Evolutionary conservation across 2,329 filamentous ascomycete species (phyloP), one percentile per base, ranked within the genome.

Genomic region (Didymella glomerata): DNA sequence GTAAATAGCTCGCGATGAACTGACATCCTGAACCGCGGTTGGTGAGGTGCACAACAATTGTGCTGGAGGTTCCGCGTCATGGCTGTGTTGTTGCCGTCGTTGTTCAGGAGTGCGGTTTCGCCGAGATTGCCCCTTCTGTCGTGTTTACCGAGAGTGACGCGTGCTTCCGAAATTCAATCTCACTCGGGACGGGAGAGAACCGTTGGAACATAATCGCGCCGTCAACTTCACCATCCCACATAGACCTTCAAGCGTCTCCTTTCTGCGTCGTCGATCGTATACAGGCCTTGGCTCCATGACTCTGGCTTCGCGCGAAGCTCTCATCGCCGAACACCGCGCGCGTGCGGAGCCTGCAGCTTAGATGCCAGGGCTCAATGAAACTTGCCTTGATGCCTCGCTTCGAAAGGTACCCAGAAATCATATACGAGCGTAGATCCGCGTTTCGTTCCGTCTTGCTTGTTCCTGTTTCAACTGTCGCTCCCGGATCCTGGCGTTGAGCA

Each of bases 161-260:
- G 49, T 34, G 55, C 55, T 24, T 30, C 55, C 34, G 56, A 59
- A 54, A 59, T 50, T 49, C 56, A 50, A 50, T 59, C 50, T 53
- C 10, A 2, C 20, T 34, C 55, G 32, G 56, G 18, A 47, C 50
- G 50, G 56, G 47, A 59, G 30, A 40, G 41, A 50, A 59, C 49
- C 49, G 46, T 46, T 54, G 38, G 25, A 59, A 54, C 56, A 40
- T 59, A 54, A 47, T 54, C 20, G 40, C 46, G 25, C 46, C 30
- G 44, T 41, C 25, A 34, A 50, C 11, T 20, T 13, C 45, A 49
- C 40, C 34, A 42, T 36, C 32, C 11, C 22, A 50, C 32, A 25
- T 34, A 22, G 38, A 24, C 32, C 11, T 22, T 20, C 2, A 27
- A 38, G 10, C 14, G 22, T 22, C 40, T 48, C 34, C 46, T 47